These are phyloP conservation scores for Globisporangium cylindrosporum DNA, from an alignment of 352 stramenopile genomes.

Conservation along the genomic window DNA sequence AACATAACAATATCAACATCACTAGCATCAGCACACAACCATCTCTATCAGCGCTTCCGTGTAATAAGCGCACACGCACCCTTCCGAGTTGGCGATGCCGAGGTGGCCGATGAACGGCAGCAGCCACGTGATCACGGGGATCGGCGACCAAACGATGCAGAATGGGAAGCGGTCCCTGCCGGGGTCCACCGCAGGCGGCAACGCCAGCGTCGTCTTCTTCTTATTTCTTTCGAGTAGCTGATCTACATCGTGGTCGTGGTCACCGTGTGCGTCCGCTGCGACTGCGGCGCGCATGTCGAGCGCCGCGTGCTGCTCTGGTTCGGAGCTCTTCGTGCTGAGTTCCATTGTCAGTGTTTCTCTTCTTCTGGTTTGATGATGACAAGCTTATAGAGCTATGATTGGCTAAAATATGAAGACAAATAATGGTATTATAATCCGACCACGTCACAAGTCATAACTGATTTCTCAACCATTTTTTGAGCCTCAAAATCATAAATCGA, in stretches of 20 bases:
- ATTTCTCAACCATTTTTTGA: not conserved
- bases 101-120: constrained; percentile 96
- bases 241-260: not conserved
- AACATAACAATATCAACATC: not conserved
- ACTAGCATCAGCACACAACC: not conserved
- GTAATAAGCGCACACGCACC: constrained; percentile 27
- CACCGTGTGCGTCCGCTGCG: not conserved
- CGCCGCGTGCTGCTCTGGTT: constrained; percentile 3
- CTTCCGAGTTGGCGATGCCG: constrained; percentile 89
- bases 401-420: too few species aligned
- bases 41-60: not conserved
- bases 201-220: too few species aligned
- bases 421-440: too few species aligned
- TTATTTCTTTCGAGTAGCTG: not conserved
- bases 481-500: not conserved
- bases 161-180: constrained; percentile 76
- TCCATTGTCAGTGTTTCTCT: not conserved
- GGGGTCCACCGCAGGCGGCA: constrained; percentile 22
- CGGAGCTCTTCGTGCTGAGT: not conserved
- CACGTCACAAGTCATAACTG: not conserved
- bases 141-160: constrained; percentile 92
- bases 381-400: too few species aligned
- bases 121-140: constrained; percentile 90
- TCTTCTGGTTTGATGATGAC: too few species aligned
- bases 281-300: constrained; percentile 12